Evolutionary conservation across 1,284 basidiomycete species (phyloP), one percentile per base, ranked within the genome.

Genomic region (Peniophora sp.): DNA sequence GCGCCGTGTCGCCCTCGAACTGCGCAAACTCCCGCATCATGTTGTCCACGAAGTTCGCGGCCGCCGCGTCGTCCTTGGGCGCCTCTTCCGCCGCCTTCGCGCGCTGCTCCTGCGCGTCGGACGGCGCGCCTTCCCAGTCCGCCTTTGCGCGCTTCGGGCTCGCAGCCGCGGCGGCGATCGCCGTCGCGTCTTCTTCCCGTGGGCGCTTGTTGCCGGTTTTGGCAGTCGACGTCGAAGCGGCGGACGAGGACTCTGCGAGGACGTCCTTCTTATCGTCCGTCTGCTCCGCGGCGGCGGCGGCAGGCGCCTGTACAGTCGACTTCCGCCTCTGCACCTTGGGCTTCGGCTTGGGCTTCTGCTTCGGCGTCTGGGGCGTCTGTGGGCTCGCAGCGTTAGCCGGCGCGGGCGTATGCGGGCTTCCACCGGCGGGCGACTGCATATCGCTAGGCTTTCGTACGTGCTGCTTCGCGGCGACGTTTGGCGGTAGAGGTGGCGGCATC

Each of bases 171-270:
- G 72, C 70, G 6, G 55, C 49, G 2, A 70, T 65, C 5, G n/a
- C n/a, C n/a, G n/a, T n/a, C n/a, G n/a, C n/a, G n/a, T 87, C 85
- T 15, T 84, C 81, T 49, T 86, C 83, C 17, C 83, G 77, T 20
- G 66, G 67, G 23, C 84, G 76, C 59, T 88, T 88, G 39, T 62
- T 57, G 47, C 70, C 70, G 34, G 55, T 32, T 5, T 32, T 52
- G 39, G 62, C 62, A 1, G 60, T 58, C 3, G 68, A 63, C 10
- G 64, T 64, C 23, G 71, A 58, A n/a, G 64, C 57, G 34, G 34
- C 10, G 34, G 34, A 10, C 35, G 70, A 59, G 15, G 67, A 60
- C 24, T 64, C 58, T 18, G 63, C 54, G 24, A 69, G 55, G 3
- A 54, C 42, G 8, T 51, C 41, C 34, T 47, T 42, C 12, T 41